These are phyloP conservation scores for Colletotrichum abscissum DNA, from an alignment of 2,329 filamentous ascomycete genomes.

Conservation along the genomic window DNA sequence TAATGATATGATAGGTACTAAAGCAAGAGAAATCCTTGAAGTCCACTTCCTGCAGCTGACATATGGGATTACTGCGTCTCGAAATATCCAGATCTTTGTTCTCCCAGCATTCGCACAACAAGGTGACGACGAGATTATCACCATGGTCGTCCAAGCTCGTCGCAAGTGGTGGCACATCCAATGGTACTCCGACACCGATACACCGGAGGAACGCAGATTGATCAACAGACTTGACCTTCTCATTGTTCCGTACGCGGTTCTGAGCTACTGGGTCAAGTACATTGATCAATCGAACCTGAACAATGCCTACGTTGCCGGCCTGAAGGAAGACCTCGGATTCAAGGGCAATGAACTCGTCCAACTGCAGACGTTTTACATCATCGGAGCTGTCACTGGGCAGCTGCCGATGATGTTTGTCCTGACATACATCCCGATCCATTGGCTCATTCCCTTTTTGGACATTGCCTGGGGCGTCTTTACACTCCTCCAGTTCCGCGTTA, in stretches of 20 bases:
- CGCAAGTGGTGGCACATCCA: constrained; percentile 52
- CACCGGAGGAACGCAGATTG: constrained; percentile 51
- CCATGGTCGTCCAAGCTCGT: constrained; percentile 26
- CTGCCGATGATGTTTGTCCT: constrained; percentile 45
- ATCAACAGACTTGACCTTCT: constrained; percentile 55
- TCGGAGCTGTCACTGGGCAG: constrained; percentile 41
- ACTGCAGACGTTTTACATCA: constrained; percentile 41
- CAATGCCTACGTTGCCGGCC: constrained; percentile 46
- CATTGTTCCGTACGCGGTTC: constrained; percentile 47
- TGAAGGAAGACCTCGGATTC: constrained; percentile 41
- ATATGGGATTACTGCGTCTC: neutral
- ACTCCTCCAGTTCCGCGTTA: constrained; percentile 48
- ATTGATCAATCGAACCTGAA: constrained; percentile 45
- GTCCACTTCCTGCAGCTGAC: neutral
- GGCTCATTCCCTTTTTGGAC: constrained; percentile 47
- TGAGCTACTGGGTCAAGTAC: constrained; percentile 43
- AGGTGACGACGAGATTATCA: neutral
- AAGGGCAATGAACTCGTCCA: constrained; percentile 43
- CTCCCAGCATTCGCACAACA: neutral
- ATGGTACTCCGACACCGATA: constrained; percentile 63
- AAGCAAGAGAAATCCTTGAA: neutral
- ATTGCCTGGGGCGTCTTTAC: constrained; percentile 68
- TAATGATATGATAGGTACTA: constrained; percentile 5
- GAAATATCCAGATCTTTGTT: neutral
- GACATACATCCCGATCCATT: constrained; percentile 42